Base-by-base conservation (phyloP, 2,329 filamentous ascomycete species). In the Trichoderma koningiopsis region DNA sequence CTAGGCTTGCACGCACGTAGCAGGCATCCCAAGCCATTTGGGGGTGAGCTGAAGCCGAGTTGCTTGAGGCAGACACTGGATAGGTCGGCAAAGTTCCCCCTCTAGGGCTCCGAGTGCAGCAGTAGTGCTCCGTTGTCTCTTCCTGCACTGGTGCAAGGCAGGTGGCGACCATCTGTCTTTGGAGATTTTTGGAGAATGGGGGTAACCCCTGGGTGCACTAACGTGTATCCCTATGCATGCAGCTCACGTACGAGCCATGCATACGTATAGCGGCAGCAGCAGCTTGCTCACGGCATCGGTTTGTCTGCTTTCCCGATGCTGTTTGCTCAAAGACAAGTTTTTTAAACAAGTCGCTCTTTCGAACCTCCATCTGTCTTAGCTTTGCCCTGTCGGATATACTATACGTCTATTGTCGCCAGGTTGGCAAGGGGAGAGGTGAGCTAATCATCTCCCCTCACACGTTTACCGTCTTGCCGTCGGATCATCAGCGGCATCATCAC, bases 71-170 rank as follows among this genome's bases (percentile, higher is more conserved):
- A 35, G 33, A 35, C 33, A 35, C 37, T 35, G 63, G 63, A 66
- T 58, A 66, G 63, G 63, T 27, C 29, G 40, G 63, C 53, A 57
- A 66, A 66, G 63, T 66, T 66, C 63, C 63, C 62, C n/a, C 47
- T 62, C 33, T 11, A 58, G 43, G 27, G 16, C 19, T 47, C 33
- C 22, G n/a, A 33, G 19, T 65, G 62, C 62, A 65, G 62, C 52
- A 65, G 62, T 57, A 64, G 61, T 65, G 24, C 16, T 57, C 24
- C 7, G 40, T n/a, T n/a, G 19, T 8, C 27, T 65, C 19, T 65
- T 57, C 43, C 43, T 47, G 56, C 56, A 27, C 52, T 53, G 49
- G 35, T 19, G 8, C 13, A 19, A 66, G 53, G 53, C 35, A 58
- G 47, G 63, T 55, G 52, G 14, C 24, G 22, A 27, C 27, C 14